Evolutionary conservation across 371 early-diverging fungal species (phyloP).

Genomic region (Choanephora cucurbitarum): DNA sequence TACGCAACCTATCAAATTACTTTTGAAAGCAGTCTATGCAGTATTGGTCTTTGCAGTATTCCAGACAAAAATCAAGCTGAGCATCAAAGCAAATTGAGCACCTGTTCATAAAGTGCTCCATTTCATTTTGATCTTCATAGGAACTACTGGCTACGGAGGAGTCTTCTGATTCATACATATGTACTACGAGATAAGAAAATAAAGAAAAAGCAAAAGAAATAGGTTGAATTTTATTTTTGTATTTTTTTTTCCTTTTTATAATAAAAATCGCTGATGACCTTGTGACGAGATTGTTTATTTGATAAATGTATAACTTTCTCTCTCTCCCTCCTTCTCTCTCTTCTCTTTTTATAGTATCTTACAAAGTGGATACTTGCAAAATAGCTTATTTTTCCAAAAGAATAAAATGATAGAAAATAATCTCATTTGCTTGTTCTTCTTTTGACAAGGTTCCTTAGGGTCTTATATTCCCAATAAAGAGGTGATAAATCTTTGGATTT

Average conservation of each 20-base stretch:
- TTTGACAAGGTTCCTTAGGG: too few relatives aligned
- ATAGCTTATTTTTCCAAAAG: too few relatives aligned
- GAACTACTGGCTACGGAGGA: conserved; percentile 18
- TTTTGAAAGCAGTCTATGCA: conserved; percentile 58
- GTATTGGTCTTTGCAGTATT: conserved; percentile 58
- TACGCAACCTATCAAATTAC: too few relatives aligned
- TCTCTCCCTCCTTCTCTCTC: too few relatives aligned
- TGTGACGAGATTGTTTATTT: conserved; percentile 6
- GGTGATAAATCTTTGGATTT: too few relatives aligned
- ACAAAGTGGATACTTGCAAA: too few relatives aligned
- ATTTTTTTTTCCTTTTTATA: neutral
- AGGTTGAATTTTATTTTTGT: neutral
- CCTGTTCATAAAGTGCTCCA: conserved; percentile 54
- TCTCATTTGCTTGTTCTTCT: too few relatives aligned
- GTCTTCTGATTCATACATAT: conserved; percentile 26
- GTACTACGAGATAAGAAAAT: neutral
- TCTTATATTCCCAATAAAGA: too few relatives aligned
- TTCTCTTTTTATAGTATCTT: too few relatives aligned
- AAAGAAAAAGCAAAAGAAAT: neutral
- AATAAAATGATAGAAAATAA: too few relatives aligned
- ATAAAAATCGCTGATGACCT: conserved; percentile 3
- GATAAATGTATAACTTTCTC: too few relatives aligned
- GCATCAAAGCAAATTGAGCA: conserved; percentile 66
- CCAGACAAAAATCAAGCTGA: conserved; percentile 55
- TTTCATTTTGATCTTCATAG: conserved; percentile 32